These are phyloP conservation scores for Mytilinidion resinicola DNA, from an alignment of 495 filamentous ascomycete genomes.

Conservation along the genomic window DNA sequence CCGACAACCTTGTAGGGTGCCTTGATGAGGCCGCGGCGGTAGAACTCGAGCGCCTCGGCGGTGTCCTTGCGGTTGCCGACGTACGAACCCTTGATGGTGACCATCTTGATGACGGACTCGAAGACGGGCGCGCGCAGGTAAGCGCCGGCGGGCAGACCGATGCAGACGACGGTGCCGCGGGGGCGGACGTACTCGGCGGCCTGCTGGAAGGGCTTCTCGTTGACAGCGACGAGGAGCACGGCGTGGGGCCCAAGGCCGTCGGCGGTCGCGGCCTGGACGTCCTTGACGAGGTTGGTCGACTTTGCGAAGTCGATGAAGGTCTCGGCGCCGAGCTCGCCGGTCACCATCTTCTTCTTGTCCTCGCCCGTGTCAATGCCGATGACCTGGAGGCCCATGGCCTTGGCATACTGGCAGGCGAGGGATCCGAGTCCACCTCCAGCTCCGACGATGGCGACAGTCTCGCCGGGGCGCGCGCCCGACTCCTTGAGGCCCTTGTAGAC, in stretches of 20 bases:
- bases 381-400: conserved; percentile 74
- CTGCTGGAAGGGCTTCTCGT: conserved; percentile 91
- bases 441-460: conserved; percentile 80
- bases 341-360: conserved; percentile 66
- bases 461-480: conserved; percentile 63
- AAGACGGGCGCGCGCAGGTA: conserved; percentile 79
- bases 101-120: conserved; percentile 77
- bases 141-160: conserved; percentile 76
- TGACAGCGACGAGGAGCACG: conserved; percentile 76
- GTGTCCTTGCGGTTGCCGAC: conserved; percentile 85
- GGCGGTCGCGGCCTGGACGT: conserved; percentile 69
- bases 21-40: conserved; percentile 71
- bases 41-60: conserved; percentile 84
- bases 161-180: conserved; percentile 71
- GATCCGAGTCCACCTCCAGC: conserved; percentile 82
- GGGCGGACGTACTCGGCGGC: conserved; percentile 78
- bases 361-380: conserved; percentile 76
- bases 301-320: conserved; percentile 72
- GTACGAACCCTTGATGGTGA: conserved; percentile 87
- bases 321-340: conserved; percentile 56
- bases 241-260: conserved; percentile 83
- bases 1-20: conserved; percentile 79
- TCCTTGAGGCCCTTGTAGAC: conserved; percentile 93
- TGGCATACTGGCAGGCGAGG: conserved; percentile 79
- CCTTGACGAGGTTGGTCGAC: conserved; percentile 67